Percentiles rank a stretch among this genome's conserved stretches.
Evolutionary conservation across 345 rosid species (phyloP).

Genomic region (Brassica juncea): DNA sequence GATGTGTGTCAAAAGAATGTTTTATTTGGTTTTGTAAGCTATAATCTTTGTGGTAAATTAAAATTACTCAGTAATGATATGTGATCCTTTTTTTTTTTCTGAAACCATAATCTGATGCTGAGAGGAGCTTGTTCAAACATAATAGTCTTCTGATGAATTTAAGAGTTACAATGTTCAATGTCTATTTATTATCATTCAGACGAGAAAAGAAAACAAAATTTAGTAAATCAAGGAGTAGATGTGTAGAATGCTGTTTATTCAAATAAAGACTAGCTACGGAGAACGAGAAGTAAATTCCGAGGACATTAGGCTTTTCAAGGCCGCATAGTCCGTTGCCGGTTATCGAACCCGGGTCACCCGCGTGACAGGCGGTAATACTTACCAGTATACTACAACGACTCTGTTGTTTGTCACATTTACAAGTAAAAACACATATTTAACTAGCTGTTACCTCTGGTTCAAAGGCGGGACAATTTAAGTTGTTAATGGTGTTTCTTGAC

Average conservation of each 20-base stretch:
- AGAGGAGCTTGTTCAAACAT: no score
- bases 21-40: constrained; percentile 19
- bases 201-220: not conserved
- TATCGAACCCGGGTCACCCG: constrained; percentile 99
- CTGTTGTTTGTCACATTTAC: not conserved
- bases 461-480: not conserved
- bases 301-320: not conserved
- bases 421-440: rapidly evolving
- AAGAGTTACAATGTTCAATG: not conserved
- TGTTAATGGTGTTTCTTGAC: not conserved
- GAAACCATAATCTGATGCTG: no score
- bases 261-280: not conserved
- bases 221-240: not conserved
- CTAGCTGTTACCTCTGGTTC: not conserved
- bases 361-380: constrained; percentile 97
- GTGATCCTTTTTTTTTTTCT: no score
- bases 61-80: not conserved
- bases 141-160: no score
- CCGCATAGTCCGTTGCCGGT: constrained; percentile 67
- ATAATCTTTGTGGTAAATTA: not conserved
- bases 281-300: not conserved
- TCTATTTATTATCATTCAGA: not conserved
- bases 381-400: constrained; percentile 98
- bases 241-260: not conserved
- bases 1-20: not conserved